Evolutionary conservation across 2,329 filamentous ascomycete genomes (phyloP), one percentile per base, ranked within the genome.

Genomic region (Aureobasidium uvarum): DNA sequence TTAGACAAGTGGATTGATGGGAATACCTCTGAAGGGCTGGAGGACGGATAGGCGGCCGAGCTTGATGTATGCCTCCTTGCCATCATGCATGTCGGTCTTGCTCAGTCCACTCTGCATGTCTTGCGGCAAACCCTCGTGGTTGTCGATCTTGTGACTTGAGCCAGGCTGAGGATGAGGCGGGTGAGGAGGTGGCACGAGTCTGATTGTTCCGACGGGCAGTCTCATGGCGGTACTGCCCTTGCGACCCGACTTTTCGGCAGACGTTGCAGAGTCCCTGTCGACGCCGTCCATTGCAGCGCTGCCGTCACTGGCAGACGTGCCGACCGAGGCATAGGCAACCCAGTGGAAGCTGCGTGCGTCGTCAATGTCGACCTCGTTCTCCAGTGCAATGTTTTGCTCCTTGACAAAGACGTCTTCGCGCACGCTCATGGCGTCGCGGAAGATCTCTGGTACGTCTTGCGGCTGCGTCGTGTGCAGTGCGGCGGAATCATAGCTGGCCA

Each of bases 311-410:
- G 59, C 45, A 62, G 70, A 79, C 63, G 83, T 83, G 66, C 74
- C 75, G 65, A 89, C 82, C 18, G 83, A 86, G 55, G 86, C 86
- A 76, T 96, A 96, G n/a, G 88, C 81, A 36, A 96, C 88, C 90
- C 91, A 96, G 77, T 97, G 92, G 78, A 88, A 94, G 70, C 86
- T 88, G 41, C 90, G 85, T 0, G 83, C 70, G 75, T 98, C 94
- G 74, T 97, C 92, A 1, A 82, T 79, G 79, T 97, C 94, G 69
- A 91, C 83, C 76, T 98, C 93, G 69, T 86, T 85, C 43, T 89
- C 86, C 0, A 86, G 76, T 0, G 80, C 77, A 33, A 85, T 81
- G 25, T 78, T 75, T 68, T 87, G 85, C 72, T 87, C 85, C 66
- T 82, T 76, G 43, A 85, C 79, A 69, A 84, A 87, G 68, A 87